Evolutionary conservation across 2,329 filamentous ascomycete species (phyloP).

Genomic region (Ceratocystis cacaofunesta): DNA sequence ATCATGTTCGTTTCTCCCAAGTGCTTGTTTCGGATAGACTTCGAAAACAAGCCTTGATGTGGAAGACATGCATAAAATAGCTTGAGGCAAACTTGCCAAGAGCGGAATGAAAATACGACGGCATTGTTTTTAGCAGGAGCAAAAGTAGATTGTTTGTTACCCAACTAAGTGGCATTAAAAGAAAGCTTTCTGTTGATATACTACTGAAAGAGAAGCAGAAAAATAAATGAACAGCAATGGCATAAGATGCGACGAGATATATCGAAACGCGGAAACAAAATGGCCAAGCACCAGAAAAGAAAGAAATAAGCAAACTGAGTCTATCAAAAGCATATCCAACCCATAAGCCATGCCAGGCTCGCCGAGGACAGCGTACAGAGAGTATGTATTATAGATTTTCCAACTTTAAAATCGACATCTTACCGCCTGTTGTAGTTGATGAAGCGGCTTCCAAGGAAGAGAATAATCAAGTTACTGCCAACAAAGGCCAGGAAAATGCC

Average conservation of each 20-base stretch:
- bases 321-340: not conserved
- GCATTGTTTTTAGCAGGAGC: too few relatives aligned
- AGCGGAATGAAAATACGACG: too few relatives aligned
- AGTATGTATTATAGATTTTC: not conserved
- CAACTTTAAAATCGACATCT: not conserved
- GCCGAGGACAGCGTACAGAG: not conserved
- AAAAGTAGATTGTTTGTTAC: too few relatives aligned
- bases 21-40: too few relatives aligned
- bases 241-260: not conserved
- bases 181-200: not conserved
- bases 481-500: constrained; percentile 67
- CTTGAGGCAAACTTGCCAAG: too few relatives aligned
- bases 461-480: constrained; percentile 56
- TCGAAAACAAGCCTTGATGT: too few relatives aligned
- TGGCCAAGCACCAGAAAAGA: not conserved
- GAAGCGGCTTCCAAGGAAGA: constrained; percentile 38
- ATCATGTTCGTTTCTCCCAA: too few relatives aligned
- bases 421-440: constrained; percentile 34
- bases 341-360: not conserved
- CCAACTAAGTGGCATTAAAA: not conserved
- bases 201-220: constrained; percentile 1
- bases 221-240: not conserved
- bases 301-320: not conserved
- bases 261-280: not conserved
- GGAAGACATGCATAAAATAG: too few relatives aligned